These are phyloP conservation scores for Psilocybe azurescens DNA, from an alignment of 768 basidiomycete species.

Conservation along the genomic window DNA sequence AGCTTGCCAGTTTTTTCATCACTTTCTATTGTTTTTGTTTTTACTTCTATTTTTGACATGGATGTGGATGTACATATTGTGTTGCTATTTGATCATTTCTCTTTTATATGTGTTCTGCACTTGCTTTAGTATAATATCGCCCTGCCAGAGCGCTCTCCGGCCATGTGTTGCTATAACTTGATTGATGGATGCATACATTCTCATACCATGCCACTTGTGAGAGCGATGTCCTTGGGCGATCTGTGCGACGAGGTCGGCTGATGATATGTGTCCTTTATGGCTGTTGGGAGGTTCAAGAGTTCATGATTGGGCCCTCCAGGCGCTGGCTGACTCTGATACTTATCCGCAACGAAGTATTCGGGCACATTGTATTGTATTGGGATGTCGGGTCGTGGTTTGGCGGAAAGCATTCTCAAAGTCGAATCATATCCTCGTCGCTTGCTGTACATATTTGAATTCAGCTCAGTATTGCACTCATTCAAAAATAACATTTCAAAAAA, in stretches of 20 bases:
- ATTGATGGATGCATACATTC: neutral
- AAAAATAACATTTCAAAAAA: constrained; percentile 17
- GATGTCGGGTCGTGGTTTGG: no score
- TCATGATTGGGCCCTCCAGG: no score
- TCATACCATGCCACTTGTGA: neutral
- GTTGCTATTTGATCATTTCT: constrained; percentile 10
- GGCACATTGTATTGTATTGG: no score
- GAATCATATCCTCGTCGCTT: no score
- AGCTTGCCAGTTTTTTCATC: neutral
- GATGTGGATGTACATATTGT: constrained; percentile 23
- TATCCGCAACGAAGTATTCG: no score
- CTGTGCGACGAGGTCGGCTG: neutral
- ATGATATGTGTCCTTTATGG: neutral
- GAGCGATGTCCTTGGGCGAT: neutral
- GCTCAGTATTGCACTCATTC: constrained; percentile 16
- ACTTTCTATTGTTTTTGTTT: constrained; percentile 1
- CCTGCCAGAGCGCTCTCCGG: neutral
- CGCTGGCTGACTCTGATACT: no score
- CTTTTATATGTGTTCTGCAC: constrained; percentile 6
- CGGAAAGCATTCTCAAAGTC: no score
- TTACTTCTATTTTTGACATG: constrained; percentile 9
- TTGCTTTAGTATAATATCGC: neutral
- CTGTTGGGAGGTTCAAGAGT: neutral
- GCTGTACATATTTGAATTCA: no score
- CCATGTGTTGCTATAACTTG: neutral